A percentile compares a stretch with the other conserved stretches of the same genome.
phyloP scores from a whole-genome alignment of 2,329 filamentous ascomycete genomes.

The Fusarium coicis region DNA sequence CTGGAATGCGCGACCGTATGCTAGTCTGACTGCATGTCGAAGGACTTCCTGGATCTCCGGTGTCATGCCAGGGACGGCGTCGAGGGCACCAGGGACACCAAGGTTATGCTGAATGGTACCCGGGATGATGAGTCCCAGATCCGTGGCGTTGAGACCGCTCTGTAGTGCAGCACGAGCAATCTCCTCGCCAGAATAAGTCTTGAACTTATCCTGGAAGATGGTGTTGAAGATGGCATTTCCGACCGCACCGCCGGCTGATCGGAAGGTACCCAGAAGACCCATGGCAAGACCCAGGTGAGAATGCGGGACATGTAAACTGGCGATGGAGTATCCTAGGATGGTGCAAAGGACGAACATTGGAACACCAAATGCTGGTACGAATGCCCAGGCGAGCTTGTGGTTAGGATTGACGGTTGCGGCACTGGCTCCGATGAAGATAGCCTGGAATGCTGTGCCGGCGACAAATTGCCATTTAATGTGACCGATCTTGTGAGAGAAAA shows the following conservation, averaged over 20 bases:
- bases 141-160: background rate
- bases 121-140: background rate
- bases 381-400: conserved; percentile 22
- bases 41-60: background rate
- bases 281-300: conserved; percentile 24
- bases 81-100: background rate
- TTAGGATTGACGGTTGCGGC: conserved; percentile 29
- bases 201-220: conserved; percentile 18
- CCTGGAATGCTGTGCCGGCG: conserved; percentile 2
- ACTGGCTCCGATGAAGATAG: conserved; percentile 16
- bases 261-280: conserved; percentile 20
- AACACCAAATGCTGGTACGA: conserved; percentile 23
- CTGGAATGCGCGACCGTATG: conserved; percentile 16
- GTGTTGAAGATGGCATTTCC: conserved; percentile 26
- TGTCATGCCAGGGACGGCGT: background rate
- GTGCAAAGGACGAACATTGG: conserved; percentile 24
- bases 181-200: conserved; percentile 1
- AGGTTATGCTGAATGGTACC: conserved; percentile 7
- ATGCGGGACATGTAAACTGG: conserved; percentile 26
- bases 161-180: background rate
- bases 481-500: background rate
- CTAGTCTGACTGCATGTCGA: background rate
- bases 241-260: conserved; percentile 13
- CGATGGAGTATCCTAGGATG: conserved; percentile 15
- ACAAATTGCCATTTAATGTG: conserved; percentile 23